Conservation (phyloP, 352 stramenopile species). For the Phytophthora pini region DNA sequence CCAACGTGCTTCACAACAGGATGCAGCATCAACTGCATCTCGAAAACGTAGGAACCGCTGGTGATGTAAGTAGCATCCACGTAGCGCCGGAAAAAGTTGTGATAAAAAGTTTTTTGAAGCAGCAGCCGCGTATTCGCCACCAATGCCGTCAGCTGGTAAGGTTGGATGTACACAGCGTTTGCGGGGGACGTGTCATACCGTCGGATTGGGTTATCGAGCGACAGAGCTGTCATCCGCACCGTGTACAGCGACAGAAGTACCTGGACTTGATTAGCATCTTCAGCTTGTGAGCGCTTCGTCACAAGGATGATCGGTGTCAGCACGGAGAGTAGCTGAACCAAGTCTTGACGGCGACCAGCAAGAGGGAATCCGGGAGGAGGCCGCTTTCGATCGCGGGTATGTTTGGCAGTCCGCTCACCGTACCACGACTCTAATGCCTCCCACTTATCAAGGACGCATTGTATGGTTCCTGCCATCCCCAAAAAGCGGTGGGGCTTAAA, state of each 20-base stretch:
- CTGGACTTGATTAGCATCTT: background rate
- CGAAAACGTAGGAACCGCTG: background rate
- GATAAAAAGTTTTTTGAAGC: background rate
- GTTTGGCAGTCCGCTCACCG: slow-evolving; percentile 1
- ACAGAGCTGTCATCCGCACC: slow-evolving; percentile 2
- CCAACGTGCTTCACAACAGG: slow-evolving; percentile 2
- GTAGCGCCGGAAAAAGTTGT: slow-evolving; percentile 1
- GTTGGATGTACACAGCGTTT: background rate
- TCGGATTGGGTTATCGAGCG: background rate
- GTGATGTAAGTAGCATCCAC: background rate
- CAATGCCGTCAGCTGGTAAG: background rate
- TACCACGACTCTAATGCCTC: background rate
- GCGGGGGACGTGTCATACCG: slow-evolving; percentile 1
- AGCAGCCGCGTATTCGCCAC: background rate
- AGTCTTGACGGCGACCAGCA: background rate
- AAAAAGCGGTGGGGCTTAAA: slow-evolving; percentile 12
- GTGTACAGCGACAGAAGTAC: background rate
- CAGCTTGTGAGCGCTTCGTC: slow-evolving; percentile 1
- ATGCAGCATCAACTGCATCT: slow-evolving; percentile 6
- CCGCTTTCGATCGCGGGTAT: background rate
- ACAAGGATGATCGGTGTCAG: background rate
- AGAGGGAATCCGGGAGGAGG: background rate
- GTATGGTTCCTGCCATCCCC: background rate
- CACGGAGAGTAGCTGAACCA: background rate
- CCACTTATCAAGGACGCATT: background rate